Evolutionary conservation across 2,329 filamentous ascomycete genomes (phyloP), one percentile per base, ranked within the genome.

Genomic region (Pseudogymnoascus sp.): DNA sequence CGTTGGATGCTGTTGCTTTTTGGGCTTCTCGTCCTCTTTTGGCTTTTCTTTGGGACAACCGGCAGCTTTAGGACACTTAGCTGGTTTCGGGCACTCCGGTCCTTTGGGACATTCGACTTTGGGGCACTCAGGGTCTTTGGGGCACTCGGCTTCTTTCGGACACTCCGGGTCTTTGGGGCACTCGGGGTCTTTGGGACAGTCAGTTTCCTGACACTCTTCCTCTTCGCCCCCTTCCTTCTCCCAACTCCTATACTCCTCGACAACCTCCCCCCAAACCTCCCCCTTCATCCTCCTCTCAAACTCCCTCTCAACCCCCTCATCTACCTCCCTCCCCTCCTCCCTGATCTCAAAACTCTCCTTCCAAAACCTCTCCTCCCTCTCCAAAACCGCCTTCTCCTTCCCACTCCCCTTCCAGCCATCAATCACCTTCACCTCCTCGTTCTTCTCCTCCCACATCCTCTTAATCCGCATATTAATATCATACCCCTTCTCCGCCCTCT

Each of bases 401-500:
- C 22, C 22, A 7, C 5, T 1, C 43, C 25, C 43, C 25, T 18
- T 47, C 41, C 25, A 50, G 6, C 6, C 43, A 25, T 50, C n/a
- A n/a, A 50, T 50, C 4, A 16, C 25, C 14, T 11, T 30, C 14
- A 50, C 6, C 43, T 50, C 43, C 22, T 30, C 43, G 8, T 50
- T n/a, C 22, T 50, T 50, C 14, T 50, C 43, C 43, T 50, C 43
- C 43, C 43, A 50, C 43, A 50, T 50, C 43, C 25, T 16, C n/a
- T 7, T 6, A 50, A 50, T 50, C 43, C 43, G 6, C 14, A 4
- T 4, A 30, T 50, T 11, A 61, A 57, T 22, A 34, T 30, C 28
- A 59, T 28, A 39, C 6, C 35, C 64, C 65, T 68, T 75, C 61
- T 70, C 70, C 3, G 84, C 68, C 1, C 81, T 81, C 62, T 79